Conservation (phyloP, 169 alveolate genomes). For the Babesia ovis region DNA sequence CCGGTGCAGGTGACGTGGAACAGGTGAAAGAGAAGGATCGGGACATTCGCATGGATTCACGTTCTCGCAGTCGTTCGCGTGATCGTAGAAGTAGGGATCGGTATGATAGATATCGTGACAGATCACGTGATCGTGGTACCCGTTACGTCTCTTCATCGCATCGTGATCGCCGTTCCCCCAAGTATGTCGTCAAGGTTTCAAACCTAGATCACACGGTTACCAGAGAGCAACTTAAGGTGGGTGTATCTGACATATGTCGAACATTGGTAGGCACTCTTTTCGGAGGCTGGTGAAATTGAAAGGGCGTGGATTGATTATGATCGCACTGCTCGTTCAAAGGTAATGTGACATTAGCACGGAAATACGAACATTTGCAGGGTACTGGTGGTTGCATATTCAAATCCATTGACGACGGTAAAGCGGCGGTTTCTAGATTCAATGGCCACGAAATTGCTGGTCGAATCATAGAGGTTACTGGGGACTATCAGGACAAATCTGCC, state of each 20-base stretch:
- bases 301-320: constrained; percentile 77
- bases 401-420: constrained; percentile 68
- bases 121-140: constrained; percentile 9
- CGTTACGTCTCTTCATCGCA: constrained; percentile 1
- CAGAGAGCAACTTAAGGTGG: constrained; percentile 54
- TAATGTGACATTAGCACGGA: constrained; percentile 39
- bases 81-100: constrained; percentile 1
- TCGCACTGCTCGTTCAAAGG: constrained; percentile 82
- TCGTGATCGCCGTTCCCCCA: background rate
- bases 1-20: constrained; percentile 32
- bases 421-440: constrained; percentile 65
- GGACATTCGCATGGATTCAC: background rate
- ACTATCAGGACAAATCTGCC: constrained; percentile 3
- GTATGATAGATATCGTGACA: background rate
- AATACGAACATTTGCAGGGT: constrained; percentile 56
- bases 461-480: constrained; percentile 50
- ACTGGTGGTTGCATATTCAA: constrained; percentile 76
- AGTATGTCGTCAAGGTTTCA: constrained; percentile 49
- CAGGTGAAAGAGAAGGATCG: constrained; percentile 17
- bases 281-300: constrained; percentile 71
- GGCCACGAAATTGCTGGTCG: constrained; percentile 60
- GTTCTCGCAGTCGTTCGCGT: background rate
- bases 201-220: constrained; percentile 62
- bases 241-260: background rate
- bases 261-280: constrained; percentile 61